phyloP scores from a whole-genome alignment of 495 filamentous ascomycete genomes.

The Diplogelasinospora grovesii region DNA sequence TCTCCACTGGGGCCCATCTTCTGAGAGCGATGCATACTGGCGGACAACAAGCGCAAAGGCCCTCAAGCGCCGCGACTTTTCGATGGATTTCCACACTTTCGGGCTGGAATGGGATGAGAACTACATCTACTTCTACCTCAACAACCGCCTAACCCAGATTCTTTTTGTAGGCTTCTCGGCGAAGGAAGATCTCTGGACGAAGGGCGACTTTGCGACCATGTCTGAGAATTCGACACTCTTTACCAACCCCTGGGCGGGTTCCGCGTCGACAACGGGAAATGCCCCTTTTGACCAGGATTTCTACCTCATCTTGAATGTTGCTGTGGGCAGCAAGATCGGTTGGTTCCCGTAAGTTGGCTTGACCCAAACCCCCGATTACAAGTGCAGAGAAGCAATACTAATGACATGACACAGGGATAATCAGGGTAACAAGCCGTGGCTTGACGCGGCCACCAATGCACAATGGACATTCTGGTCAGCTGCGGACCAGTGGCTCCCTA shows the following conservation, averaged over 20 bases:
- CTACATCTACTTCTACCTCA: constrained; percentile 61
- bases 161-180: constrained; percentile 50
- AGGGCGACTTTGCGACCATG: constrained; percentile 49
- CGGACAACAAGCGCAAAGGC: constrained; percentile 15
- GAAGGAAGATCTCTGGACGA: constrained; percentile 45
- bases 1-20: constrained; percentile 20
- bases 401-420: too few relatives aligned
- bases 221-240: constrained; percentile 53
- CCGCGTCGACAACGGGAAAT: constrained; percentile 19
- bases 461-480: constrained; percentile 54
- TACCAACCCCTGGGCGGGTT: constrained; percentile 28
- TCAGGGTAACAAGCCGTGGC: constrained; percentile 55
- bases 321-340: constrained; percentile 57
- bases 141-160: constrained; percentile 54
- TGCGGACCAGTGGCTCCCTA: constrained; percentile 51
- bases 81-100: constrained; percentile 44
- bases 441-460: constrained; percentile 45
- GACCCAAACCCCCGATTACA: too few relatives aligned
- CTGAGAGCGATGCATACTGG: constrained; percentile 15
- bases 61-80: constrained; percentile 17
- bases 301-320: constrained; percentile 62
- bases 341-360: constrained; percentile 43
- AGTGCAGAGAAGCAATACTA: too few relatives aligned
- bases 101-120: constrained; percentile 63
- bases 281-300: constrained; percentile 64